These are phyloP conservation scores for Akanthomyces uredinophilus DNA, from an alignment of 2,329 filamentous ascomycete genomes.

Conservation along the genomic window DNA sequence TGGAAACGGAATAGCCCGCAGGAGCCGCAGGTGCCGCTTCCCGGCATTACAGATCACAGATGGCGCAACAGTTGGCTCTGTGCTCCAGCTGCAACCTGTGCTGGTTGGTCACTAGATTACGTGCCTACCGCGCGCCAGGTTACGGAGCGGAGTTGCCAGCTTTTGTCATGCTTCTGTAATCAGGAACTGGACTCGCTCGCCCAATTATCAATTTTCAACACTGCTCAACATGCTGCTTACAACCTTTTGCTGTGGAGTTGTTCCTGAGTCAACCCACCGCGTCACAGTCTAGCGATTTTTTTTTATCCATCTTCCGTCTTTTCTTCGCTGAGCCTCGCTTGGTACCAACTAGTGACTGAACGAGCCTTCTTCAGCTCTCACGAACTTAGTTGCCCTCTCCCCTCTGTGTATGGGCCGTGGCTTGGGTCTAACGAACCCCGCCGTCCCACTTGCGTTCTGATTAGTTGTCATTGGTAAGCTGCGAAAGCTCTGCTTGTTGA, in stretches of 20 bases:
- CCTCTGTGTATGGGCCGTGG: no score
- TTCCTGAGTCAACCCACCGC: not conserved
- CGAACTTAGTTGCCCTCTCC: no score
- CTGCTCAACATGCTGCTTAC: not conserved
- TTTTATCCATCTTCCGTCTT: no score
- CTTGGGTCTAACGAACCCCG: not conserved
- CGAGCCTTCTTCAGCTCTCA: no score
- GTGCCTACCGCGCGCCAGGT: slow-evolving; percentile 3
- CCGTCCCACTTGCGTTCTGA: not conserved
- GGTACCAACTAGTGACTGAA: not conserved
- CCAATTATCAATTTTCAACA: not conserved
- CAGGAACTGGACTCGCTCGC: not conserved
- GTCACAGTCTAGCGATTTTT: not conserved
- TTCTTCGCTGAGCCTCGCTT: not conserved
- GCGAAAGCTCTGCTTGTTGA: not conserved
- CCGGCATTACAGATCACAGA: not conserved
- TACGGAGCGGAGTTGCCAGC: not conserved
- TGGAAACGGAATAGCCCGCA: not conserved
- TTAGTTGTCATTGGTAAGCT: slow-evolving; percentile 6
- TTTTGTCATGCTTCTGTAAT: slow-evolving; percentile 13
- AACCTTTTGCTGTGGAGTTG: not conserved
- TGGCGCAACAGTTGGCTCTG: not conserved
- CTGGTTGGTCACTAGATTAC: not conserved
- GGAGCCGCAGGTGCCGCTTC: not conserved
- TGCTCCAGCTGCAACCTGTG: not conserved